Base-by-base conservation (phyloP, 2,329 filamentous ascomycete species). In the Elsinoe australis region DNA sequence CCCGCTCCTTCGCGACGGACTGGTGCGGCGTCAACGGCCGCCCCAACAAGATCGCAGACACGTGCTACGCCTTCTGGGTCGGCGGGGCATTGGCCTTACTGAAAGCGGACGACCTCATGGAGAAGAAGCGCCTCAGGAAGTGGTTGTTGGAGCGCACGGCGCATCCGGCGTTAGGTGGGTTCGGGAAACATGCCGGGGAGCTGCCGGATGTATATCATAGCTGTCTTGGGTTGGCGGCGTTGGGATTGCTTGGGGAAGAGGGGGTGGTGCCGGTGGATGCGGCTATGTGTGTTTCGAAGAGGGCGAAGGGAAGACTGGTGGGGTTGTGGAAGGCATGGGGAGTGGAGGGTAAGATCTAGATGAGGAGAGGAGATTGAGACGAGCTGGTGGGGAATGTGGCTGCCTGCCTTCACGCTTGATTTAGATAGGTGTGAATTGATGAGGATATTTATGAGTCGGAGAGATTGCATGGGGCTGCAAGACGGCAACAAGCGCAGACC, bases 21-120 rank as follows among this genome's bases (percentile, higher is more conserved):
- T 76, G 75, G 59, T 75, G 87, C 1, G 92, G 89, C 7, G 88
- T 94, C 67, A 95, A 94, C 59, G 92, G 92, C 19, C 80, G 92
- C 42, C 81, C 79, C 62, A 95, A 95, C 69, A 98, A 98, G 65
- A 75, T 82, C 39, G 85, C 86, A 7, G 92, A 98, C 66, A 96
- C 92, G 0, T 98, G 92, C 67, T 98, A 98, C 65, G 83, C 80
- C 17, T 98, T 90, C 73, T 98, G 92, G 92, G 87, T 86, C 0
- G 75, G 76, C 3, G 87, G 79, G 1, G 79, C 87, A 44, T 63
- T 76, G 56, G 21, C 58, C 52, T 48, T 44, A 12, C 15, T 44
- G 7, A 26, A 21, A 6, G 55, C 57, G 1, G 46, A 9, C 12
- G 14, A 49, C 15, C 24, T 46, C 10, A 35, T 63, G 4, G 31